Evolutionary conservation across 345 rosid species (phyloP).

Genomic region (Arabis alpina): DNA sequence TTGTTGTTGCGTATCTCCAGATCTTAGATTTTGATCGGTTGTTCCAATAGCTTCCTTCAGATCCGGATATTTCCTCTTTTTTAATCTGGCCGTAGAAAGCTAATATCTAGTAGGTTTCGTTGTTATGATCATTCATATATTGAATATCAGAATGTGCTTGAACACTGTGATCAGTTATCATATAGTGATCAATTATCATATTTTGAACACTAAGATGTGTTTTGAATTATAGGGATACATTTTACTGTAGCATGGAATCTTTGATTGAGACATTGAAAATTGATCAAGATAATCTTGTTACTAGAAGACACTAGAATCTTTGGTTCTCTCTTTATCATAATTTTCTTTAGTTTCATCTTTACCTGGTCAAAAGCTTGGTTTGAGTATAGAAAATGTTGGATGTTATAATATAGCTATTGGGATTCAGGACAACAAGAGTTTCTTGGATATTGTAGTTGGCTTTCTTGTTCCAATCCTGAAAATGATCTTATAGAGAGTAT

Average conservation of each 20-base stretch:
- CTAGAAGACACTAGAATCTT: too few relatives aligned
- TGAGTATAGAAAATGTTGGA: background rate
- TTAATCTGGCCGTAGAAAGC: background rate
- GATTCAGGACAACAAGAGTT: background rate
- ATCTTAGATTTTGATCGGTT: background rate
- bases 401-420: constrained; percentile 2
- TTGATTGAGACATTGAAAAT: background rate
- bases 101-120: constrained; percentile 6
- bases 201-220: background rate
- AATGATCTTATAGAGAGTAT: too few relatives aligned
- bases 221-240: too few relatives aligned
- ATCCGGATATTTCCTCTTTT: too few relatives aligned
- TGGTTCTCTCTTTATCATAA: too few relatives aligned
- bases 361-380: background rate
- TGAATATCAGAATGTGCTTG: background rate
- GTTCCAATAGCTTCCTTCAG: background rate
- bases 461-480: background rate
- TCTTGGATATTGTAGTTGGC: background rate
- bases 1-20: background rate
- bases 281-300: background rate
- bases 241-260: background rate
- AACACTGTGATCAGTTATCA: background rate
- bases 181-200: background rate
- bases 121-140: background rate
- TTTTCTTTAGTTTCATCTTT: background rate